A percentile compares a stretch with the other conserved stretches of the same genome.
phyloP scores from a whole-genome alignment of 495 filamentous ascomycete species.

The Sporormia fimetaria region DNA sequence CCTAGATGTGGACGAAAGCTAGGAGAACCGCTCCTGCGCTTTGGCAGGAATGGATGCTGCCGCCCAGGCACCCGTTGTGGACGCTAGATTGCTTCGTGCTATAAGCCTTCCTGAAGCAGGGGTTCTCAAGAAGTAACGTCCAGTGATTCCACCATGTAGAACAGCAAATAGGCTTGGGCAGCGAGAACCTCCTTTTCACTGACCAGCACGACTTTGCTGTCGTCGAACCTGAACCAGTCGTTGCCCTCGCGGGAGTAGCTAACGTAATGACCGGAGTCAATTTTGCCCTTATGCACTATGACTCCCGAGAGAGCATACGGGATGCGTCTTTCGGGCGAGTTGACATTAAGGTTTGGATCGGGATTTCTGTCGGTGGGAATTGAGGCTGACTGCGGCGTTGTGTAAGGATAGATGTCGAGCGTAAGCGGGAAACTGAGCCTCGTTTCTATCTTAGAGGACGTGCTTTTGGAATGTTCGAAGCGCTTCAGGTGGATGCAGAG shows the following conservation, averaged over 20 bases:
- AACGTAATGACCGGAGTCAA: slow-evolving; percentile 83
- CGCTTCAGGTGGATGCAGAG: slow-evolving; percentile 90
- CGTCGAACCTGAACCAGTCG: slow-evolving; percentile 89
- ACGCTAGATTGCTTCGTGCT: too few species aligned
- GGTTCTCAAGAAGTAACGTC: too few species aligned
- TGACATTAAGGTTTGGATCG: slow-evolving; percentile 20
- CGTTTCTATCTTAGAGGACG: slow-evolving; percentile 66
- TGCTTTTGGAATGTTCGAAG: slow-evolving; percentile 61
- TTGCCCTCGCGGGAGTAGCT: slow-evolving; percentile 71
- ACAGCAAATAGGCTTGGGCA: slow-evolving; percentile 75
- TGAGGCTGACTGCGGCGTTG: too few species aligned
- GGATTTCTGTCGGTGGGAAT: slow-evolving; percentile 30
- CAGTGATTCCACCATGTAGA: slow-evolving; percentile 59
- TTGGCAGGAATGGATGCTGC: too few species aligned
- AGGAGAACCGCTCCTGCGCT: too few species aligned
- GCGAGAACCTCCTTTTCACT: slow-evolving; percentile 66
- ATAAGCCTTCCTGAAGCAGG: too few species aligned
- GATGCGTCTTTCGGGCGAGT: slow-evolving; percentile 12
- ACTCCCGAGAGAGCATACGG: slow-evolving; percentile 71
- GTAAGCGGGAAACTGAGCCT: slow-evolving; percentile 73
- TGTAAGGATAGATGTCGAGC: slow-evolving; percentile 81
- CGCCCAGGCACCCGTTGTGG: too few species aligned
- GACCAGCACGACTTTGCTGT: slow-evolving; percentile 74
- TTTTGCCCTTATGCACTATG: slow-evolving; percentile 75
- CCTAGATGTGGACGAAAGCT: too few species aligned